A percentile compares a stretch with the other conserved stretches of the same genome.
These are phyloP conservation scores for Fusarium begoniae DNA, from an alignment of 2,329 filamentous ascomycete species.

Conservation along the genomic window DNA sequence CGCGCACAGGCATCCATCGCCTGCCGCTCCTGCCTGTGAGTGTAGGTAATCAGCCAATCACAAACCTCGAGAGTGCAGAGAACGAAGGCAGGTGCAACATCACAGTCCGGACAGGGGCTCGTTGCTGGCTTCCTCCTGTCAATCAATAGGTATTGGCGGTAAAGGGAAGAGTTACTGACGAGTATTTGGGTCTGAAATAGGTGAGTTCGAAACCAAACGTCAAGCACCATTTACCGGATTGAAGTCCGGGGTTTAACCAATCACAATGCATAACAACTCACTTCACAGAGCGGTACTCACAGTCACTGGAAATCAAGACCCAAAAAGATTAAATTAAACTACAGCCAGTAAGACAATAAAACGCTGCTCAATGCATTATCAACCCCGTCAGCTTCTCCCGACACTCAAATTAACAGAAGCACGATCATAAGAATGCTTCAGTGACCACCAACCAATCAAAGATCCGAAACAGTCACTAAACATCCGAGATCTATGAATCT, in stretches of 20 bases:
- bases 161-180: not conserved
- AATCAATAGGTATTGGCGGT: not conserved
- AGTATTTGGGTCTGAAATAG: not conserved
- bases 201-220: not conserved
- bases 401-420: not conserved
- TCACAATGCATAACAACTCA: not conserved
- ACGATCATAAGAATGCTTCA: not conserved
- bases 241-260: not conserved
- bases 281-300: not conserved
- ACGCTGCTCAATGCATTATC: not conserved
- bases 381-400: not conserved
- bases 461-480: not conserved
- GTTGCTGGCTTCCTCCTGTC: not conserved
- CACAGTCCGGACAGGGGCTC: not conserved
- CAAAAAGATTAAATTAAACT: not conserved
- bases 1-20: constrained; percentile 18
- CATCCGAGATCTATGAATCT: constrained; percentile 17
- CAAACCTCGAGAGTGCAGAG: not conserved
- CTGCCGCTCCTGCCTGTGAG: constrained; percentile 12
- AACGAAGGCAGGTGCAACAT: not conserved
- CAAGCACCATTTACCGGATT: not conserved
- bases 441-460: constrained; percentile 8
- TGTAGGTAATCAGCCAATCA: constrained; percentile 19
- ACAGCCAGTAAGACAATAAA: not conserved
- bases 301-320: no score